Evolutionary conservation across 1,139 yeast genomes (phyloP).

Genomic region (Magnusiomyces suaveolens): DNA sequence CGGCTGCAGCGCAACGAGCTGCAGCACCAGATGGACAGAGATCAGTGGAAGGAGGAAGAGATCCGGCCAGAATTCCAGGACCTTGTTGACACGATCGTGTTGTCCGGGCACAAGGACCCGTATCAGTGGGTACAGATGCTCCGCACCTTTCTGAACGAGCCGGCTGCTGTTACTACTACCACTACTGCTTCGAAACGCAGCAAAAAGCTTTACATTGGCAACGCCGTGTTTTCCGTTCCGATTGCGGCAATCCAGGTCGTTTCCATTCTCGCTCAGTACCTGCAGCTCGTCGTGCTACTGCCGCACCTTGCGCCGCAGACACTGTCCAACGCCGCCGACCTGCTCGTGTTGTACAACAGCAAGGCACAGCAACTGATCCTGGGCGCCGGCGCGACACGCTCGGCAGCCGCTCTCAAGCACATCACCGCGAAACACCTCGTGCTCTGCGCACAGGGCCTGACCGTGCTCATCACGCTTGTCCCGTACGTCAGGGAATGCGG

Average conservation of each 20-base stretch:
- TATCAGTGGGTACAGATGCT: constrained; percentile 38
- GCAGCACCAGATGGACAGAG: constrained; percentile 49
- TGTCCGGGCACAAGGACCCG: constrained; percentile 43
- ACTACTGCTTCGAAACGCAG: constrained; percentile 12
- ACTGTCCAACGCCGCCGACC: constrained; percentile 37
- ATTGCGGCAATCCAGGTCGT: constrained; percentile 26
- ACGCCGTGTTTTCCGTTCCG: constrained; percentile 36
- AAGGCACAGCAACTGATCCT: constrained; percentile 54
- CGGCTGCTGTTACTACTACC: not conserved
- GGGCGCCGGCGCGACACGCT: constrained; percentile 68
- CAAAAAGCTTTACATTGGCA: constrained; percentile 27
- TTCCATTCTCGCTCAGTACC: constrained; percentile 39
- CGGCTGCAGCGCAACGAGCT: constrained; percentile 41
- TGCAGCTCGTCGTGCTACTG: constrained; percentile 43
- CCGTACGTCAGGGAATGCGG: constrained; percentile 31
- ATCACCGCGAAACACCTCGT: constrained; percentile 70
- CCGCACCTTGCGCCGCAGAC: constrained; percentile 35
- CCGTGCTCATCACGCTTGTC: constrained; percentile 34
- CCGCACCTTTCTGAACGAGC: not conserved
- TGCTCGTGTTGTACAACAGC: constrained; percentile 45
- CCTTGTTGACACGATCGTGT: constrained; percentile 46
- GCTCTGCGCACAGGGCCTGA: constrained; percentile 52
- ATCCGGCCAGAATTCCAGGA: constrained; percentile 43
- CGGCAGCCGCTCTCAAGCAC: constrained; percentile 67
- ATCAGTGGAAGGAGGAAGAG: constrained; percentile 68